Base-by-base conservation (phyloP, 495 filamentous ascomycete species). In the Penicillium subrubescens region DNA sequence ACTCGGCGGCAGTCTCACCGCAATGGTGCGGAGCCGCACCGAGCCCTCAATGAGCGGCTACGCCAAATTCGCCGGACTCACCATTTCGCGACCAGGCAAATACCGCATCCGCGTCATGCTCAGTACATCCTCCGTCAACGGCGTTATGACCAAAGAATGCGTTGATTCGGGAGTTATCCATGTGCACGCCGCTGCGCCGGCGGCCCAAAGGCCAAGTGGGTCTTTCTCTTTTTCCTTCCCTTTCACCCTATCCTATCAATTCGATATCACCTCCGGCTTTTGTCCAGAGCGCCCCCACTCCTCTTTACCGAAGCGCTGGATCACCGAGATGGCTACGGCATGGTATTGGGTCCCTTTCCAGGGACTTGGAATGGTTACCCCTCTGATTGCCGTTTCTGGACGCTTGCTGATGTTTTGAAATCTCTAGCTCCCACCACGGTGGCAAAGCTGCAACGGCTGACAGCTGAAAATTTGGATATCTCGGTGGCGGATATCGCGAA, bases 61-160 rank as follows among this genome's bases (percentile, higher is more conserved):
- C 52, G 77, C 74, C n/a, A 71, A 71, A 31, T 77, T 79, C 54
- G 65, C 64, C 3, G 66, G 67, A 2, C 68, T 81, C 11, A 71
- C 65, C 0, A 74, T 81, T 57, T 63, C 71, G 7, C 66, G 63
- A 31, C 75, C 78, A 4, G 78, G 78, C 1, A 71, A 67, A 37
- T 81, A 76, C 50, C 70, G 71, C 5, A 46, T 81, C 48, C 74
- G 78, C 8, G 68, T 78, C n/a, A 78, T 78, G 73, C 60, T 79
- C 17, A 74, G 71, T 21, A 69, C 70, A 12, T 71, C 74, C 3
- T 78, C 75, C 0, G 55, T 57, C 29, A 70, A 71, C 29, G 78
- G 74, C 0, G 70, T 79, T 7, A 68, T 68, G 3, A 77, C 76
- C 0, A 75, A 71, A 53, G 75, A 72, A 29, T 77, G 64, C 57